Evolutionary conservation across 495 filamentous ascomycete genomes (phyloP), one percentile per base, ranked within the genome.

Genomic region (Podospora comata): DNA sequence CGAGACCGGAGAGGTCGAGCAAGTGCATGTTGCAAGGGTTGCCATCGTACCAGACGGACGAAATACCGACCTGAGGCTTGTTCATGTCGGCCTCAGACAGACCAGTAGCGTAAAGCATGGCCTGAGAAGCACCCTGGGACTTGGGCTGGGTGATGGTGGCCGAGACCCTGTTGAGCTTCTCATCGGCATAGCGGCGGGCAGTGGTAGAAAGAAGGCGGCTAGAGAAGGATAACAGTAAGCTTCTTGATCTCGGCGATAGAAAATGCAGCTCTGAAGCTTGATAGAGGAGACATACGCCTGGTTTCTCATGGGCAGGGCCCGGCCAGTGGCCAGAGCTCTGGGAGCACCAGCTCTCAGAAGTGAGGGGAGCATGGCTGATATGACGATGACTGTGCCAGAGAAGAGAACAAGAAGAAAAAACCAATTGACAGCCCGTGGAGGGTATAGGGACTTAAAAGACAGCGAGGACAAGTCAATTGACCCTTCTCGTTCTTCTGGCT

Each of bases 21-120:
- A 99, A 85, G 81, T 99, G 95, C 95, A 97, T 99, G 82, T 99
- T 99, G 84, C 95, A 99, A 5, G 95, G 95, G 81, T 99, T 99
- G 20, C 95, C 95, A 56, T 91, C 87, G 79, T 92, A 96, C 90
- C 90, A 88, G 34, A 87, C 85, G 1, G 95, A 98, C 23, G 94
- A 96, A 75, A 99, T 98, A 65, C 95, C 95, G 57, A 99, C 91
- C 80, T 99, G 95, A 39, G 95, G 89, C 80, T 97, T 97, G 80
- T 86, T 87, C 88, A 98, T 90, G 78, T 97, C 95, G 58, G 85
- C 84, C 70, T 92, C 89, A 16, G 80, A 86, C 75, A 99, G 78
- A 65, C 95, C 95, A 11, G 94, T 97, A 71, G 91, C 95, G 83
- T 97, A 98, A 58, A 99, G 85, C 95, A 99, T 99, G 67, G 96